These are phyloP conservation scores for Tulasnella sp. DNA, from an alignment of 768 basidiomycete genomes.

Conservation along the genomic window DNA sequence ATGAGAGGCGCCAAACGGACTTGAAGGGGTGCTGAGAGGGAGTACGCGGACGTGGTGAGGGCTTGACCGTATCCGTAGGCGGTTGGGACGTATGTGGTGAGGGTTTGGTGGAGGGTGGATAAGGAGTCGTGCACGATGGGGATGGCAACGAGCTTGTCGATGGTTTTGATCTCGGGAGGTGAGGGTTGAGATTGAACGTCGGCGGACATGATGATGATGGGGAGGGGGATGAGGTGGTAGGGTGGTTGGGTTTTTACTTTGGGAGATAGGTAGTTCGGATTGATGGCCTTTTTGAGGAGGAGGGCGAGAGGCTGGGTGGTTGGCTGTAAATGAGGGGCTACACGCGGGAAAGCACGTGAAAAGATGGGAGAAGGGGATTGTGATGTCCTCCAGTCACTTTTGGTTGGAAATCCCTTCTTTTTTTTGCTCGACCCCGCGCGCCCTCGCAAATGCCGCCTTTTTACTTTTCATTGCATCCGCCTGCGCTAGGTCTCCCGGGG, in stretches of 20 bases:
- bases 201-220: constrained; percentile 9
- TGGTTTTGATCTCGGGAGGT: constrained; percentile 50
- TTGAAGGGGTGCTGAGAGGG: constrained; percentile 58
- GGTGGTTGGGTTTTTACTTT: neutral
- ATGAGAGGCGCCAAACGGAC: constrained; percentile 52
- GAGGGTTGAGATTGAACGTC: constrained; percentile 13
- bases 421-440: too few relatives aligned
- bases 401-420: neutral
- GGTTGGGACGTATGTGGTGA: constrained; percentile 54
- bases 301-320: neutral
- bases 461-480: neutral
- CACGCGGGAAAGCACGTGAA: neutral
- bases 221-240: neutral
- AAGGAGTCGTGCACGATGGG: constrained; percentile 63
- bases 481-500: neutral
- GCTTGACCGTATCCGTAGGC: constrained; percentile 59
- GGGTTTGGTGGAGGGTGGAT: constrained; percentile 49
- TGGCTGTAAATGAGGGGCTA: neutral
- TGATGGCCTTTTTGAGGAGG: constrained; percentile 1
- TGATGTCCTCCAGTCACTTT: neutral
- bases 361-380: neutral
- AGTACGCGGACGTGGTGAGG: constrained; percentile 53
- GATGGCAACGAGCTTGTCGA: constrained; percentile 61
- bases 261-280: neutral
- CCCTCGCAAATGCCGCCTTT: neutral